A percentile compares a stretch with the other conserved stretches of the same genome.
Evolutionary conservation across 2,329 filamentous ascomycete species (phyloP).

Genomic region (Triangularia setosa): DNA sequence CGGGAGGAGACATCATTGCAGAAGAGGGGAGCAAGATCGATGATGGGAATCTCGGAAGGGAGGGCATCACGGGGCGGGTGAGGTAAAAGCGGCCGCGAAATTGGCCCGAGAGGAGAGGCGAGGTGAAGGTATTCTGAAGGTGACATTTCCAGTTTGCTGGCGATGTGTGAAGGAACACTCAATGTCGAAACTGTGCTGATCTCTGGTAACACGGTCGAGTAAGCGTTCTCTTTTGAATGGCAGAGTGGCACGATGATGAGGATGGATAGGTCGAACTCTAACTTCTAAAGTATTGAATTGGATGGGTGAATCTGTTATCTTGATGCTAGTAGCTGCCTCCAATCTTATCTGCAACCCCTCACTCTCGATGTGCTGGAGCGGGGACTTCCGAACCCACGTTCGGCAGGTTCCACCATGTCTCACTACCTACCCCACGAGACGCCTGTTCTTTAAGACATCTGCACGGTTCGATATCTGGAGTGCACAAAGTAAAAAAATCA

Average conservation of each 20-base stretch:
- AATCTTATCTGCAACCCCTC: not conserved
- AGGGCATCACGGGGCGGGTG: conserved; percentile 36
- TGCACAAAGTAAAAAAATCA: too few relatives aligned
- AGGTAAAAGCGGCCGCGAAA: conserved; percentile 34
- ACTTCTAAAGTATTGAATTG: not conserved
- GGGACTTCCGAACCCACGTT: not conserved
- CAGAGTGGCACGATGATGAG: not conserved
- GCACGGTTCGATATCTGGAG: too few relatives aligned
- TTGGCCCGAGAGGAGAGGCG: conserved; percentile 36
- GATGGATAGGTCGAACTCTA: too few relatives aligned
- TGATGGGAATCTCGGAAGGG: conserved; percentile 48
- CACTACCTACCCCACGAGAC: too few relatives aligned
- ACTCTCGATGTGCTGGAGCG: not conserved
- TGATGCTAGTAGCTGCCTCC: not conserved
- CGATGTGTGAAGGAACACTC: too few relatives aligned
- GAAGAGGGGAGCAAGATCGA: conserved; percentile 46
- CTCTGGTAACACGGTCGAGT: too few relatives aligned
- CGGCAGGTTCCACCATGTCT: not conserved
- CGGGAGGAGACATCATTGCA: conserved; percentile 13
- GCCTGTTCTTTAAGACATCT: too few relatives aligned
- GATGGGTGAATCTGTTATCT: not conserved
- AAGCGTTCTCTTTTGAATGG: too few relatives aligned
- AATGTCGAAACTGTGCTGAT: too few relatives aligned
- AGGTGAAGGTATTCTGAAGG: conserved; percentile 29
- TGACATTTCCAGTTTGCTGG: not conserved